phyloP scores from a whole-genome alignment of 805 yeast genomes.

The Candida rishiriensis region DNA sequence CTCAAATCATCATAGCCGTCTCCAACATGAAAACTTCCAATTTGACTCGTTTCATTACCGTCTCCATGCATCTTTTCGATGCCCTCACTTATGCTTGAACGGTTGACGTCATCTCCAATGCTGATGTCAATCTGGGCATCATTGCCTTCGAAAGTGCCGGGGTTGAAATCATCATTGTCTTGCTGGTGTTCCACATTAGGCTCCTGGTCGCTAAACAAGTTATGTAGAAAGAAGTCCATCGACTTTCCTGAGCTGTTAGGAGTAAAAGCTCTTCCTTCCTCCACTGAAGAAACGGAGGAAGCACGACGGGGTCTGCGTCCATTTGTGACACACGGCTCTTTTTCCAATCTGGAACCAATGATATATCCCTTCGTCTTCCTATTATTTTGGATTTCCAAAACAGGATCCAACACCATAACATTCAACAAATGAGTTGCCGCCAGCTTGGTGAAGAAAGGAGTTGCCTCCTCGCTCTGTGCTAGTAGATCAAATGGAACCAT shows the following conservation, averaged over 20 bases:
- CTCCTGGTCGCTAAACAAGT: neutral
- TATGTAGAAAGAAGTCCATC: neutral
- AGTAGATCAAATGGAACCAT: too few relatives aligned
- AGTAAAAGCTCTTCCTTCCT: constrained; percentile 21
- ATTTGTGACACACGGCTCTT: neutral
- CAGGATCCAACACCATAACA: neutral
- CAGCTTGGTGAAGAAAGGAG: neutral
- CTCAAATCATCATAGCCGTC: constrained; percentile 12
- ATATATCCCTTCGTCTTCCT: neutral
- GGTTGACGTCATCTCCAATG: neutral
- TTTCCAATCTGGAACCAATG: neutral
- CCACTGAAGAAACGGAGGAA: constrained; percentile 25
- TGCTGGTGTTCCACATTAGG: neutral
- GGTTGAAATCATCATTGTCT: neutral
- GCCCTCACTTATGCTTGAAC: neutral
- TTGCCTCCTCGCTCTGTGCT: neutral
- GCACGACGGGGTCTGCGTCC: constrained; percentile 14
- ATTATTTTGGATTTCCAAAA: neutral
- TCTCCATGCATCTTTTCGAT: neutral
- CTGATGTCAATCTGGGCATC: constrained; percentile 19
- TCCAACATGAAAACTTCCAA: neutral
- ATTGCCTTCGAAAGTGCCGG: constrained; percentile 11
- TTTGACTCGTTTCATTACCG: neutral
- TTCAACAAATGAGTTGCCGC: neutral
- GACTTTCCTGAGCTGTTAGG: constrained; percentile 5